Evolutionary conservation across 2,329 filamentous ascomycete species (phyloP).

Genomic region (Penicillium frequentans): DNA sequence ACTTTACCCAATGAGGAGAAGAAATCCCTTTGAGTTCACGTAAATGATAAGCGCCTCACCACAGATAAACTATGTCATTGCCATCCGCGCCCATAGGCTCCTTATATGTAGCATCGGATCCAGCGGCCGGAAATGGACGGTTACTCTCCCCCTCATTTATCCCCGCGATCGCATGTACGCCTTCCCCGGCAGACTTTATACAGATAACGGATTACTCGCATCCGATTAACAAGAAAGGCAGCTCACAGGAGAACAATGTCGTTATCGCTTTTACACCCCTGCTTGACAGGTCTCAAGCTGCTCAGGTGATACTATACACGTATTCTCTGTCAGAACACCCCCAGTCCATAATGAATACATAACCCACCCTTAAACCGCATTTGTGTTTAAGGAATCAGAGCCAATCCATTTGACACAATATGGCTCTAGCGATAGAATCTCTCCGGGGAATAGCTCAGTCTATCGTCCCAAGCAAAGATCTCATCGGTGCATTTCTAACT

Average conservation of each 20-base stretch:
- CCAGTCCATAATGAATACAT: neutral
- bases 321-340: neutral
- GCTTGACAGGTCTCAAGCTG: neutral
- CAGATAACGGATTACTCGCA: conserved; percentile 19
- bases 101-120: conserved; percentile 17
- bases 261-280: neutral
- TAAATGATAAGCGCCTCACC: conserved; percentile 18
- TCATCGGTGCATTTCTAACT: conserved; percentile 12
- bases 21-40: conserved; percentile 28
- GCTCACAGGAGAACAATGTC: conserved; percentile 5
- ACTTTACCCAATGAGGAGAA: conserved; percentile 39
- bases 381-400: neutral
- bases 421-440: neutral
- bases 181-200: neutral
- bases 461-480: conserved; percentile 13
- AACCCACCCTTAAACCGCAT: neutral
- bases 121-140: conserved; percentile 14
- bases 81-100: neutral
- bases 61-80: conserved; percentile 6
- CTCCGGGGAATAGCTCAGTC: neutral
- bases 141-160: conserved; percentile 5
- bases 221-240: conserved; percentile 30
- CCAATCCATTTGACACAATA: neutral
- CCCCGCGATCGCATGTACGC: conserved; percentile 2
- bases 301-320: neutral